These are phyloP conservation scores for Metarhizium album DNA, from an alignment of 2,329 filamentous ascomycete genomes.

Conservation along the genomic window DNA sequence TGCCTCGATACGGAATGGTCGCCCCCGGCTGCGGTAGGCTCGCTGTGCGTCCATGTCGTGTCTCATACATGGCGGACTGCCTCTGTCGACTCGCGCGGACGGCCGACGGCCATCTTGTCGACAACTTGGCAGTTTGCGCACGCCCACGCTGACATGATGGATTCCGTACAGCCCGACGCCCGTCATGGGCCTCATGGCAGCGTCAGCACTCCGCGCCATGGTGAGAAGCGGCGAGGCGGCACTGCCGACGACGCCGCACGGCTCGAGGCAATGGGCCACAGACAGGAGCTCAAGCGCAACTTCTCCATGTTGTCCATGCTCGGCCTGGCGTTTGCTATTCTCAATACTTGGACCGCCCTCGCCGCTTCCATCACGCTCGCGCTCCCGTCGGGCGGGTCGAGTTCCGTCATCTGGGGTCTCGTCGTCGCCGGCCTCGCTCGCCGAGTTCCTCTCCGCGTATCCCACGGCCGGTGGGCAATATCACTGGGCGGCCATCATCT, in stretches of 20 bases:
- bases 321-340: conserved; percentile 36
- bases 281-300: conserved; percentile 38
- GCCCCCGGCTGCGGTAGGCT: no score
- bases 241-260: conserved; percentile 23
- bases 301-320: conserved; percentile 38
- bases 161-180: neutral
- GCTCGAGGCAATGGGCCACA: conserved; percentile 35
- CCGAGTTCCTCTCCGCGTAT: conserved; percentile 60
- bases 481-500: conserved; percentile 59
- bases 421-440: conserved; percentile 47
- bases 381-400: conserved; percentile 60
- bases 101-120: no score
- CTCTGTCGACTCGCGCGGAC: no score
- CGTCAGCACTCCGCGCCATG: neutral
- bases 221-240: neutral
- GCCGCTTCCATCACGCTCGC: conserved; percentile 35
- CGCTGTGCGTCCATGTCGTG: no score
- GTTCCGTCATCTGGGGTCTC: conserved; percentile 63
- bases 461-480: conserved; percentile 52
- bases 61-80: no score
- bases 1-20: no score
- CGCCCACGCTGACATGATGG: neutral
- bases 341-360: conserved; percentile 40
- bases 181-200: no score
- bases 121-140: no score